Evolutionary conservation across 495 filamentous ascomycete genomes (phyloP).

Genomic region (Rhizodiscina lignyota): DNA sequence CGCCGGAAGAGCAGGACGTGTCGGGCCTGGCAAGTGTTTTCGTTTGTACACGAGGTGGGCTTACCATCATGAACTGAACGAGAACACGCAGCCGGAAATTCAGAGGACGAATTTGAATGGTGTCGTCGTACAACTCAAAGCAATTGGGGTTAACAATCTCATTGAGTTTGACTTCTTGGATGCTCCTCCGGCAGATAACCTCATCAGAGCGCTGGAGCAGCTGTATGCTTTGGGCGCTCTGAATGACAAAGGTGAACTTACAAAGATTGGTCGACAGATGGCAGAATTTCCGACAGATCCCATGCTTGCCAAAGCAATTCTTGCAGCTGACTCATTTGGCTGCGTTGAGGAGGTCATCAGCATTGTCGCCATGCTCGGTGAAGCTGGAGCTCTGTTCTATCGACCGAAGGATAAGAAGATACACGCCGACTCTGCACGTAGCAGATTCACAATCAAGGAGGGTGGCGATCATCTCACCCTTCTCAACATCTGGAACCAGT

Average conservation of each 20-base stretch:
- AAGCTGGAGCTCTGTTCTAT: conserved; percentile 81
- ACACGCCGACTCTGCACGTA: conserved; percentile 83
- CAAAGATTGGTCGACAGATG: conserved; percentile 88
- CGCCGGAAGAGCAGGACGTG: conserved; percentile 80
- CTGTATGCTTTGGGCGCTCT: conserved; percentile 84
- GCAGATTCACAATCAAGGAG: conserved; percentile 79
- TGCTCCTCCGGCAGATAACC: conserved; percentile 74
- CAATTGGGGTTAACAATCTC: conserved; percentile 83
- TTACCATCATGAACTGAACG: conserved; percentile 86
- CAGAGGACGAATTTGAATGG: conserved; percentile 76
- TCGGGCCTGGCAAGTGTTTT: conserved; percentile 89
- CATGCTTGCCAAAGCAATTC: conserved; percentile 79
- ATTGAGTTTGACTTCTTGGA: conserved; percentile 97
- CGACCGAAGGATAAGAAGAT: conserved; percentile 96
- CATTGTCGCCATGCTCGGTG: conserved; percentile 85
- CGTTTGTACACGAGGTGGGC: conserved; percentile 89
- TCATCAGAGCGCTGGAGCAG: conserved; percentile 81
- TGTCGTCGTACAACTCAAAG: conserved; percentile 75
- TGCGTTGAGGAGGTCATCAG: conserved; percentile 94
- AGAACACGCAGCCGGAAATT: conserved; percentile 87
- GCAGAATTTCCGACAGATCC: conserved; percentile 92
- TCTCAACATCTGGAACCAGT: conserved; percentile 95
- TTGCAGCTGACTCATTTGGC: conserved; percentile 74
- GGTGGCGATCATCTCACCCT: conserved; percentile 84
- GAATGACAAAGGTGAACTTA: conserved; percentile 78